Evolutionary conservation across 495 filamentous ascomycete species (phyloP), one percentile per base, ranked within the genome.

Genomic region (Wilcoxina mikolae): DNA sequence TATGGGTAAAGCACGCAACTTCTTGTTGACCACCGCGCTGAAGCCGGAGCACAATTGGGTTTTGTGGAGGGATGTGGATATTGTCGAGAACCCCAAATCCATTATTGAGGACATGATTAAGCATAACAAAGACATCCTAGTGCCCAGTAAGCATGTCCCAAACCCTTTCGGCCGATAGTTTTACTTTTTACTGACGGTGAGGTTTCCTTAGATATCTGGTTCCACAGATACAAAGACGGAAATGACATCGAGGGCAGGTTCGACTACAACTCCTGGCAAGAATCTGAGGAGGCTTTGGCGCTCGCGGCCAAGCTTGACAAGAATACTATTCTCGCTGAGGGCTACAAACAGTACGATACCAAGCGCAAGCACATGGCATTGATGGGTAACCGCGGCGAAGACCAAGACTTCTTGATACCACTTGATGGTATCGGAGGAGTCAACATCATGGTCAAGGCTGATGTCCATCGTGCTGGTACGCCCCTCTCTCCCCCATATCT

Each of bases 181-280:
- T 42, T 22, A 31, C n/a, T n/a, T n/a, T n/a, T 18, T 57, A 54
- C 69, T 73, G 57, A 76, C 57, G 7, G 41, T 24, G 26, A 54
- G 3, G n/a, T n/a, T n/a, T n/a, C 48, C 9, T 20, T 65, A 95
- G 89, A 98, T 68, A 80, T 98, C 56, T 98, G 91, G 91, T 98
- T 96, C 73, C 91, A 98, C 66, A 80, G 90, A 17, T 95, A 95
- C 67, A 72, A 80, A 59, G 76, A 89, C 67, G 79, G 76, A 53
- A 71, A 70, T 42, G 93, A 96, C 65, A 87, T 95, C 64, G 93
- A 98, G 69, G 93, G 91, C 56, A 78, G 84, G 77, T 96, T 95
- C 62, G 91, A 98, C 68, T 98, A 96, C 72, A 98, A 98, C 71
- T 98, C 91, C 0, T 98, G 91, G 91, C 80, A 94, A 61, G 91